A percentile compares a stretch with the other conserved stretches of the same genome.
Evolutionary conservation across 345 rosid genomes (phyloP).

Genomic region (Acer saccharum): DNA sequence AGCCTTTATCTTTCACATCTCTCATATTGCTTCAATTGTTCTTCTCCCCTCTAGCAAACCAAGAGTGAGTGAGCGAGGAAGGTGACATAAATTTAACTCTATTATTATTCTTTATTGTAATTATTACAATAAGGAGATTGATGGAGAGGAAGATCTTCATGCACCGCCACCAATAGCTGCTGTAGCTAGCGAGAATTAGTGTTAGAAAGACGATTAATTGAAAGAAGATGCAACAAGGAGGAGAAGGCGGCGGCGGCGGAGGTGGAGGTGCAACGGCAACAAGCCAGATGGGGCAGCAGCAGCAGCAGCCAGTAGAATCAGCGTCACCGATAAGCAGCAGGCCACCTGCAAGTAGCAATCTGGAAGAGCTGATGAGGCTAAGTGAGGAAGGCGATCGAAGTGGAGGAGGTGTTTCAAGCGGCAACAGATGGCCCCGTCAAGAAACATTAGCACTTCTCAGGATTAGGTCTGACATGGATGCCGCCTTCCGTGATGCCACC

Average conservation of each 20-base stretch:
- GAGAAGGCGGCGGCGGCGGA: constrained; percentile 29
- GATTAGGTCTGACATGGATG: constrained; percentile 94
- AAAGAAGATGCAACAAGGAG: constrained; percentile 53
- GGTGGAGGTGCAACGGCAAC: constrained; percentile 20
- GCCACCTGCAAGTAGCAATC: constrained; percentile 62
- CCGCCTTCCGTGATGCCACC: constrained; percentile 76
- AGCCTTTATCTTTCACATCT: not conserved
- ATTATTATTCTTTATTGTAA: constrained; percentile 10
- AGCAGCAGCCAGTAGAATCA: constrained; percentile 64
- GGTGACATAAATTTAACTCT: not conserved
- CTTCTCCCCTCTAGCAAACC: constrained; percentile 4
- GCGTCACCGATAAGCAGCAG: constrained; percentile 93
- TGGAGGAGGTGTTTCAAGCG: constrained; percentile 46
- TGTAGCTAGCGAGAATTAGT: not conserved
- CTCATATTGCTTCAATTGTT: constrained; percentile 15
- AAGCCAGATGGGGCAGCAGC: constrained; percentile 31
- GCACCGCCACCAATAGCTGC: not conserved
- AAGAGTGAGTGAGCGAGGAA: constrained; percentile 3
- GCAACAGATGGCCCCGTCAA: constrained; percentile 91
- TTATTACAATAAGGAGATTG: not conserved
- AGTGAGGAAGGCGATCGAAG: constrained; percentile 37
- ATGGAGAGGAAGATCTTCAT: constrained; percentile 20
- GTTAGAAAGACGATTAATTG: not conserved
- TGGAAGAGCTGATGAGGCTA: constrained; percentile 62
- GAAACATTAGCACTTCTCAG: constrained; percentile 79